phyloP scores from a whole-genome alignment of 495 filamentous ascomycete genomes.

The Neohortaea acidophila region DNA sequence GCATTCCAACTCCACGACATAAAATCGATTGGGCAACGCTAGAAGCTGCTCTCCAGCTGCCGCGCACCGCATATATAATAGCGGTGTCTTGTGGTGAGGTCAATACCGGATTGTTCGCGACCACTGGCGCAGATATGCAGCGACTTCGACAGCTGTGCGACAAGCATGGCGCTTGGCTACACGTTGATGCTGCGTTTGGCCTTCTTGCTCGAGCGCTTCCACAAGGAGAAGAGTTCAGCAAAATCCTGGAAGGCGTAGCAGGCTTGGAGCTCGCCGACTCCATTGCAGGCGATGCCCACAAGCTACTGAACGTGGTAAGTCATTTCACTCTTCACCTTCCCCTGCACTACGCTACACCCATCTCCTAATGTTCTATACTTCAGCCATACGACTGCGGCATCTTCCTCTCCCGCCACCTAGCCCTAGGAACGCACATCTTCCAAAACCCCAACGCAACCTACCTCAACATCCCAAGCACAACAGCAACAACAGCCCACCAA shows the following conservation, averaged over 20 bases:
- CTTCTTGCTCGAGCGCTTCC: slow-evolving; percentile 50
- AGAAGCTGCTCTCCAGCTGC: slow-evolving; percentile 36
- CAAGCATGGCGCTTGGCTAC: slow-evolving; percentile 67
- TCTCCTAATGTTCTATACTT: slow-evolving; percentile 1
- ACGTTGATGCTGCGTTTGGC: slow-evolving; percentile 87
- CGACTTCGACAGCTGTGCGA: slow-evolving; percentile 54
- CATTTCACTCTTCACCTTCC: background rate
- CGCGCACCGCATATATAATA: slow-evolving; percentile 52
- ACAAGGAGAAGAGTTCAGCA: slow-evolving; percentile 41
- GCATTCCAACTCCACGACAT: slow-evolving; percentile 40
- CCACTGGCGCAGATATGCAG: slow-evolving; percentile 43
- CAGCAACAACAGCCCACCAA: slow-evolving; percentile 11
- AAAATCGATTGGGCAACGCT: slow-evolving; percentile 49
- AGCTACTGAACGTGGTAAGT: slow-evolving; percentile 73
- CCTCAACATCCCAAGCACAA: slow-evolving; percentile 33
- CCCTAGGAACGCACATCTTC: slow-evolving; percentile 48
- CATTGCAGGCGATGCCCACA: slow-evolving; percentile 75
- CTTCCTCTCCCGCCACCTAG: slow-evolving; percentile 55
- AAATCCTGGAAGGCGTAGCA: slow-evolving; percentile 37
- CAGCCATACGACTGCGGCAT: slow-evolving; percentile 85
- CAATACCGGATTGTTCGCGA: slow-evolving; percentile 77
- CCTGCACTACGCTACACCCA: background rate
- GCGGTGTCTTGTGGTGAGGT: slow-evolving; percentile 74
- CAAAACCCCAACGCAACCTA: slow-evolving; percentile 79
- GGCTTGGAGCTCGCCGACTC: slow-evolving; percentile 79